A percentile compares a stretch with the other conserved stretches of the same genome.
These are phyloP conservation scores for Podaxis sp. DNA, from an alignment of 768 basidiomycete genomes.

Conservation along the genomic window DNA sequence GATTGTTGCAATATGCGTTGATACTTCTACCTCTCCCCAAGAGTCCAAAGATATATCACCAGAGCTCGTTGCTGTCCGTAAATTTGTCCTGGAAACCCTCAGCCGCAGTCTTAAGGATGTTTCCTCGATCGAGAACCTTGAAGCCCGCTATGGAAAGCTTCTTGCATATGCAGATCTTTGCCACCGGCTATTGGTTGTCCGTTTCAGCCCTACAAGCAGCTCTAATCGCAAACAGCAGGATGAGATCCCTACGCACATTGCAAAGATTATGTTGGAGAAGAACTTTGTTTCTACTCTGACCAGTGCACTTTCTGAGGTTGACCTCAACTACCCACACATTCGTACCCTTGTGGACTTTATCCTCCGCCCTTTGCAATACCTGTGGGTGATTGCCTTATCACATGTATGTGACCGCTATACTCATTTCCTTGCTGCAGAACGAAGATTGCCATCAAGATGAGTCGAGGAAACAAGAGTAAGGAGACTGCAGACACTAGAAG, in stretches of 20 bases:
- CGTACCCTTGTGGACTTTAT: slow-evolving; percentile 83
- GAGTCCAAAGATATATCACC: slow-evolving; percentile 73
- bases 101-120: slow-evolving; percentile 84
- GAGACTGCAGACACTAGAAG: slow-evolving; percentile 46
- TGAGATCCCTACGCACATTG: slow-evolving; percentile 86
- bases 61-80: slow-evolving; percentile 87
- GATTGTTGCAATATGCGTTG: slow-evolving; percentile 90
- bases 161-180: slow-evolving; percentile 85
- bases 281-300: slow-evolving; percentile 90
- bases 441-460: slow-evolving; percentile 98
- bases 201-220: slow-evolving; percentile 50
- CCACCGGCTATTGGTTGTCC: slow-evolving; percentile 79
- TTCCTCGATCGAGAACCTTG: slow-evolving; percentile 50
- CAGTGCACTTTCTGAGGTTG: slow-evolving; percentile 83
- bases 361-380: slow-evolving; percentile 80
- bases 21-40: slow-evolving; percentile 52
- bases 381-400: slow-evolving; percentile 49
- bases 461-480: slow-evolving; percentile 66
- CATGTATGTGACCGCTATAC: not conserved
- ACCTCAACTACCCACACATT: slow-evolving; percentile 93
- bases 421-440: slow-evolving; percentile 47
- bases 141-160: slow-evolving; percentile 82
- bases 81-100: slow-evolving; percentile 86
- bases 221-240: slow-evolving; percentile 47
- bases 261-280: slow-evolving; percentile 98